Evolutionary conservation across 2,329 filamentous ascomycete species (phyloP).

Genomic region (Penicillium nordicum): DNA sequence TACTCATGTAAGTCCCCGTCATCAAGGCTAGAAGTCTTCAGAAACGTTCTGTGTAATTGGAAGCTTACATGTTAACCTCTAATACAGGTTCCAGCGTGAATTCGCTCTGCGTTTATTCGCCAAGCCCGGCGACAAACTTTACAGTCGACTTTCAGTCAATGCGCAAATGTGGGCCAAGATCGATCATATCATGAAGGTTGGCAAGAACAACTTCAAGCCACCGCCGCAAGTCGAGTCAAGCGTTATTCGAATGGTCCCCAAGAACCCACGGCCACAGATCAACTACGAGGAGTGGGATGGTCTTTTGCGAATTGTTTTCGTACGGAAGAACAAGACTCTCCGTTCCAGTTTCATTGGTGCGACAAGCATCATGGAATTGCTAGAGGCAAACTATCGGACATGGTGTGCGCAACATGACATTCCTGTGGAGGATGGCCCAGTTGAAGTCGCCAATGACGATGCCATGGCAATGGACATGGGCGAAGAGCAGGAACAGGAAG

Average conservation of each 20-base stretch:
- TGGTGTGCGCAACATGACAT: constrained; percentile 88
- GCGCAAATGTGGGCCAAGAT: constrained; percentile 86
- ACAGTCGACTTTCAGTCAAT: constrained; percentile 87
- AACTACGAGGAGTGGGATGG: constrained; percentile 96
- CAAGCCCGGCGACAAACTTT: constrained; percentile 80
- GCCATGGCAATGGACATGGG: constrained; percentile 39
- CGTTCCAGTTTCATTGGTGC: constrained; percentile 77
- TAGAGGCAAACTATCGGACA: constrained; percentile 84
- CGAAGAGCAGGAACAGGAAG: constrained; percentile 25
- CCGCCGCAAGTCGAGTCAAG: constrained; percentile 89
- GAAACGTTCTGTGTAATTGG: not conserved
- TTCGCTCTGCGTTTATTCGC: constrained; percentile 89
- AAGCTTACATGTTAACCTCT: constrained; percentile 3
- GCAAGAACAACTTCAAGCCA: constrained; percentile 93
- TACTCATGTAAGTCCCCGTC: constrained; percentile 65
- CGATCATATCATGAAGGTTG: constrained; percentile 79
- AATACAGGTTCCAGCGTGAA: constrained; percentile 64
- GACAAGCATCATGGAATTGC: constrained; percentile 73
- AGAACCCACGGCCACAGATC: constrained; percentile 79
- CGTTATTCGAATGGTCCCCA: constrained; percentile 85
- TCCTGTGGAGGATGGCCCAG: constrained; percentile 64
- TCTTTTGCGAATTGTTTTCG: constrained; percentile 75
- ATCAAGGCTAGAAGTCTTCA: not conserved
- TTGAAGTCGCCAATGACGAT: constrained; percentile 32
- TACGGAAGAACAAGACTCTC: constrained; percentile 86